Conservation (phyloP, 1,284 basidiomycete species). For the Cryptococcus depauperatus region DNA sequence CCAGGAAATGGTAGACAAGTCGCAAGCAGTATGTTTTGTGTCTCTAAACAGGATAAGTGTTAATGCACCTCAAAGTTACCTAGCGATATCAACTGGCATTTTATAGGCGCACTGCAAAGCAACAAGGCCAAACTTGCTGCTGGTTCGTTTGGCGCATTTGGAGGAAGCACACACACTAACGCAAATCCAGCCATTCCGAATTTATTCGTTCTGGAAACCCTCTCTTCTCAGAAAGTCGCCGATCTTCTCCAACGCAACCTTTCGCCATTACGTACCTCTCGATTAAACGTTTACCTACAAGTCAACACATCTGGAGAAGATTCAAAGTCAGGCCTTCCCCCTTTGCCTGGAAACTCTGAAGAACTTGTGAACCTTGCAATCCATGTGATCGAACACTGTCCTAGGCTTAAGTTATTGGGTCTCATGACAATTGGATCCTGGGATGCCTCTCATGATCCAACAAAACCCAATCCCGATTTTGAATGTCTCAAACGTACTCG, state of each 20-base stretch:
- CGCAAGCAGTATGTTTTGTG: conserved; percentile 54
- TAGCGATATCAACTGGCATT: conserved; percentile 84
- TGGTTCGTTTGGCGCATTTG: conserved; percentile 50
- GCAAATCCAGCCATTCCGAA: conserved; percentile 69
- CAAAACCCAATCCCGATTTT: conserved; percentile 76
- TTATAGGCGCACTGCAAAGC: conserved; percentile 88
- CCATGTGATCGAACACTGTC: conserved; percentile 66
- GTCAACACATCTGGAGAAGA: conserved; percentile 92
- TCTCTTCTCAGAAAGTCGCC: conserved; percentile 80
- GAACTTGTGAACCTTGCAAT: conserved; percentile 62
- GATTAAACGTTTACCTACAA: conserved; percentile 76
- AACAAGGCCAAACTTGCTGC: conserved; percentile 93
- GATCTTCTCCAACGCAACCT: conserved; percentile 72
- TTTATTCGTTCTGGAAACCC: conserved; percentile 78
- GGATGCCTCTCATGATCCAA: conserved; percentile 55
- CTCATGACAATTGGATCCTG: conserved; percentile 95
- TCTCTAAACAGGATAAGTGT: background rate
- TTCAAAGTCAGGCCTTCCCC: conserved; percentile 74
- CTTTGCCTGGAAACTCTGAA: conserved; percentile 45
- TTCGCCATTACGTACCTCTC: conserved; percentile 36
- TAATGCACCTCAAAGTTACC: conserved; percentile 55
- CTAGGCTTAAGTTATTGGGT: conserved; percentile 66
- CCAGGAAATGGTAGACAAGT: conserved; percentile 88
- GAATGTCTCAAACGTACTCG: conserved; percentile 59
- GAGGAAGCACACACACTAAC: no score